Base-by-base conservation (phyloP, 305 asterid species). In the Petunia hybrid region DNA sequence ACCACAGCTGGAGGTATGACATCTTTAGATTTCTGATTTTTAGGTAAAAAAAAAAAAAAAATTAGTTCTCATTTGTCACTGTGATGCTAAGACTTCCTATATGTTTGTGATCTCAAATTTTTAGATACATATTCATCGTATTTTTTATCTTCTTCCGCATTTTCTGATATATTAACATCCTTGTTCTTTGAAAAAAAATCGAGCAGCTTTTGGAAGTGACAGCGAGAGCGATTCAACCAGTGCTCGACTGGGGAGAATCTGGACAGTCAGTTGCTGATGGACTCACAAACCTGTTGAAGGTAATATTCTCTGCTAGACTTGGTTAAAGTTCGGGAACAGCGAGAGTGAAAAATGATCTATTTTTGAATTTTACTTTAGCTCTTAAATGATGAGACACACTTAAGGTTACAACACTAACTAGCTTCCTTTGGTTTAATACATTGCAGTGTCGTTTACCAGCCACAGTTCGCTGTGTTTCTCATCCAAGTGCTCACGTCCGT, bases 401-500 rank as follows among this genome's bases (percentile, higher is more conserved):
- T 13, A 12, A 2, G 48, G 48, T 13, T 57, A 73, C 64, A 73
- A 13, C 14, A 73, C 36, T 73, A 38, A 73, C 78, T 69, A 1
- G 78, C 4, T 73, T 51, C 46, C 8, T 73, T 73, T 73, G 36
- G 65, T 48, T 57, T 22, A 48, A 42, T 12, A 55, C 74, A 60
- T 56, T 82, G 84, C 93, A 94, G 95, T 94, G 98, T 84, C 97
- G 98, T 55, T 86, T 94, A 80, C 85, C 97, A 66, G 97, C 97
- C 16, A 94, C 94, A 2, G 93, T 92, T 69, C 92, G 97, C 6
- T 88, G 90, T 77, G 90, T 92, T 70, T 96, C 98, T 78, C 99
- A 96, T 83, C 95, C 94, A 5, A 96, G 99, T 60, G 99, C 99
- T 64, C 99, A 94, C 41, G 95, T 96, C 36, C 98, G 99, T 39